phyloP scores from a whole-genome alignment of 371 early-diverging fungal species.

The Conidiobolus incongruus region DNA sequence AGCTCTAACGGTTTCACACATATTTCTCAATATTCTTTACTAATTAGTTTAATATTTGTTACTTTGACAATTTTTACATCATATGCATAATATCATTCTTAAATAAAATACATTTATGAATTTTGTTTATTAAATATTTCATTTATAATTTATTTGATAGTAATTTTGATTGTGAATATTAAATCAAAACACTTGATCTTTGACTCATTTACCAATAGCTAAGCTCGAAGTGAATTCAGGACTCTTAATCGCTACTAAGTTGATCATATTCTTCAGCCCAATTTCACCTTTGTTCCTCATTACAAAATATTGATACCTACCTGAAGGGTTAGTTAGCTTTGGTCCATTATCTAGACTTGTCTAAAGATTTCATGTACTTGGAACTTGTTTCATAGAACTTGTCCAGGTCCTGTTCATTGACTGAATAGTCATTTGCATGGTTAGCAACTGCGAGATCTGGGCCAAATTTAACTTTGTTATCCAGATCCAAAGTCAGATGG shows the following conservation, averaged over 20 bases:
- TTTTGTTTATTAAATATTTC: too few species aligned
- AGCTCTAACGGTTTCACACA: too few species aligned
- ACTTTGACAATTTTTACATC: too few species aligned
- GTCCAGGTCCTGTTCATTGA: conserved; percentile 13
- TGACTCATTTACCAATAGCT: conserved; percentile 58
- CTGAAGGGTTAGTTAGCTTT: conserved; percentile 51
- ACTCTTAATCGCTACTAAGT: conserved; percentile 68
- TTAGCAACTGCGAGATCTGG: conserved; percentile 35
- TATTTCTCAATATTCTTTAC: too few species aligned
- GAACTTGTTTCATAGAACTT: conserved; percentile 27
- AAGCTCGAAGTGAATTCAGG: conserved; percentile 72
- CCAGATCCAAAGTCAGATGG: conserved; percentile 64
- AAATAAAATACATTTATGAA: too few species aligned
- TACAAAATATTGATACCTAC: conserved; percentile 51
- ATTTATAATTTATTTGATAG: too few species aligned
- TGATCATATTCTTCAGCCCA: conserved; percentile 30
- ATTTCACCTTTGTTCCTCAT: conserved; percentile 27
- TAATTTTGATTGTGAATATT: too few species aligned
- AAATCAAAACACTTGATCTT: conserved; percentile 2
- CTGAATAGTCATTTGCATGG: conserved; percentile 25
- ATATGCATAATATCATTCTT: too few species aligned
- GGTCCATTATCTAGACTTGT: conserved; percentile 45
- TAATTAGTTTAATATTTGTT: too few species aligned
- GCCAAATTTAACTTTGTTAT: conserved; percentile 54
- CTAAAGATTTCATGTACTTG: conserved; percentile 33